These are phyloP conservation scores for Hypoxylon crocopeplum DNA, from an alignment of 495 filamentous ascomycete species.

Conservation along the genomic window DNA sequence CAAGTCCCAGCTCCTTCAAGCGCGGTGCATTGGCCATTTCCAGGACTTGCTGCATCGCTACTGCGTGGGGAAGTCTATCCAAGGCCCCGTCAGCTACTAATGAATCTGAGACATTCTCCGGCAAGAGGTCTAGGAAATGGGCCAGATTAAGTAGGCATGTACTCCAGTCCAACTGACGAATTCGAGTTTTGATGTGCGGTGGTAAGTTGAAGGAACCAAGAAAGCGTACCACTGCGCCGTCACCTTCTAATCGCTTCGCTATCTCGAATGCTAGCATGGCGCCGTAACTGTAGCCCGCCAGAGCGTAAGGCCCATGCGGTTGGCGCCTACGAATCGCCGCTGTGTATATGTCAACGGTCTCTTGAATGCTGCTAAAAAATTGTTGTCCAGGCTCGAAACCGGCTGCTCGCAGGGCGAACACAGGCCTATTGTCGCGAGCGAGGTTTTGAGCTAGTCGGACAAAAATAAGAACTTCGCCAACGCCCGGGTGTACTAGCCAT, in stretches of 20 bases:
- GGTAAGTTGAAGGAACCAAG: constrained; percentile 52
- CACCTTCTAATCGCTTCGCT: constrained; percentile 54
- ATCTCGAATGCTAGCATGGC: constrained; percentile 62
- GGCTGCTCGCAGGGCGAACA: constrained; percentile 61
- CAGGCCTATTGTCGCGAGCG: constrained; percentile 48
- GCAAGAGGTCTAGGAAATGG: constrained; percentile 57
- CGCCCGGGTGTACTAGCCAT: constrained; percentile 64
- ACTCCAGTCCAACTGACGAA: constrained; percentile 57
- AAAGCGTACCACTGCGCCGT: constrained; percentile 42
- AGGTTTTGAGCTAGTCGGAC: constrained; percentile 51
- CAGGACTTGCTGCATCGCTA: constrained; percentile 44
- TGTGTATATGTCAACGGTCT: constrained; percentile 48
- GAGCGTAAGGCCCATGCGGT: constrained; percentile 61
- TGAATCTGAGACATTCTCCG: constrained; percentile 46
- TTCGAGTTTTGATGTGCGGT: constrained; percentile 61
- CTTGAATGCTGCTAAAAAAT: constrained; percentile 41
- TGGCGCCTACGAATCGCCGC: constrained; percentile 52
- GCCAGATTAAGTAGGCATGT: constrained; percentile 54
- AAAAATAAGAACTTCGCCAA: constrained; percentile 65
- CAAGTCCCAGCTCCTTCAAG: constrained; percentile 51
- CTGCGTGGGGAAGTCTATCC: constrained; percentile 56
- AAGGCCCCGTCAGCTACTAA: constrained; percentile 29
- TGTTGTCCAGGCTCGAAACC: constrained; percentile 50
- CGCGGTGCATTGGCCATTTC: too few species aligned
- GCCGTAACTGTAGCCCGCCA: constrained; percentile 64